phyloP scores from a whole-genome alignment of 2,329 filamentous ascomycete species.

The Colletotrichum abscissum region DNA sequence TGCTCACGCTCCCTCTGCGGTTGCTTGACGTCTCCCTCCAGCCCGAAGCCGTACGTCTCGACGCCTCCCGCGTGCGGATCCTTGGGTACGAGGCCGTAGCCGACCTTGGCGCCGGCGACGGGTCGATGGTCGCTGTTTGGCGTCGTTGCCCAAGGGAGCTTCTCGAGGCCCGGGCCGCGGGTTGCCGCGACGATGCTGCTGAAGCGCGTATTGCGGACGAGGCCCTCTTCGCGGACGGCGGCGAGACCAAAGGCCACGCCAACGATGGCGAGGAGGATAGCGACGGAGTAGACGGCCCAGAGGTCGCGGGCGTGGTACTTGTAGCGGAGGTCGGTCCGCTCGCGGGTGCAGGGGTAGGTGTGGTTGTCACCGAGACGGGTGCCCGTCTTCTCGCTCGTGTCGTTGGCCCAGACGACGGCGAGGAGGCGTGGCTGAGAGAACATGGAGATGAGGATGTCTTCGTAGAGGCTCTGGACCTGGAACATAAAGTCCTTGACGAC shows the following conservation, averaged over 20 bases:
- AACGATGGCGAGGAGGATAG: slow-evolving; percentile 42
- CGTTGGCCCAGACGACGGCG: slow-evolving; percentile 45
- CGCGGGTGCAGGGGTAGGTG: slow-evolving; percentile 44
- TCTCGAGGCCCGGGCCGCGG: slow-evolving; percentile 48
- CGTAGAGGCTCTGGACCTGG: slow-evolving; percentile 43
- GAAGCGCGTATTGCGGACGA: slow-evolving; percentile 49
- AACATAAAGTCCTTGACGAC: slow-evolving; percentile 40
- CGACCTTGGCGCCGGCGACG: slow-evolving; percentile 30
- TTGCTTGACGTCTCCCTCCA: slow-evolving; percentile 45
- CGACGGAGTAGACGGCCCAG: slow-evolving; percentile 49
- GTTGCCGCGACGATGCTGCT: slow-evolving; percentile 53
- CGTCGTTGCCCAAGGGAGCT: slow-evolving; percentile 40
- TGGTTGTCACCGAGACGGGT: slow-evolving; percentile 15
- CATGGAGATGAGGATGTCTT: slow-evolving; percentile 49
- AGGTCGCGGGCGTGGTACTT: slow-evolving; percentile 44
- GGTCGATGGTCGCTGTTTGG: slow-evolving; percentile 26
- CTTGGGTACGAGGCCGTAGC: slow-evolving; percentile 34
- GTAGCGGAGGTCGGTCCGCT: slow-evolving; percentile 43
- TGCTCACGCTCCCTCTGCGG: slow-evolving; percentile 10
- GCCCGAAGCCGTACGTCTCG: slow-evolving; percentile 44
- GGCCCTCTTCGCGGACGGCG: slow-evolving; percentile 46
- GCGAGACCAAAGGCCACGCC: slow-evolving; percentile 44
- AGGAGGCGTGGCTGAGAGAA: slow-evolving; percentile 48
- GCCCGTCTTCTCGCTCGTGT: slow-evolving; percentile 38
- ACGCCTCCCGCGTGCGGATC: slow-evolving; percentile 37